These are phyloP conservation scores for Coemansia sp. DNA, from an alignment of 192 early-diverging fungal species.

Conservation along the genomic window DNA sequence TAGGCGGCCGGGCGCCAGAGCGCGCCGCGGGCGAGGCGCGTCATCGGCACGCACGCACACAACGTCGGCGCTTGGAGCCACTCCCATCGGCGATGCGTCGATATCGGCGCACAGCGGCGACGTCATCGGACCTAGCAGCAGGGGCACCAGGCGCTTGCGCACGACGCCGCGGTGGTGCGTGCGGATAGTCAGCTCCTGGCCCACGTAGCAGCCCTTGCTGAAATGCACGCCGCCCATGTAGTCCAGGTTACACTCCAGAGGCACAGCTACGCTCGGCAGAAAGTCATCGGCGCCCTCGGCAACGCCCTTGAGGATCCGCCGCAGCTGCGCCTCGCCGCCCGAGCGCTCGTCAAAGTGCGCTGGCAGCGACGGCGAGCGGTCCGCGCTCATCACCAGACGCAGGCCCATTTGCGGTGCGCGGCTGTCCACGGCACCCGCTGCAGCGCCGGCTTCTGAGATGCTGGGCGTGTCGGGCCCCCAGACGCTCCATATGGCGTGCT, in stretches of 20 bases:
- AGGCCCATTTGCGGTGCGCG: slow-evolving; percentile 65
- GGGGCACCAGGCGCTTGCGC: slow-evolving; percentile 89
- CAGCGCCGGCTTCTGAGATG: slow-evolving; percentile 11
- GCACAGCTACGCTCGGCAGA: slow-evolving; percentile 68
- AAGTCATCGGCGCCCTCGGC: slow-evolving; percentile 90
- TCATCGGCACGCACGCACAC: slow-evolving; percentile 38
- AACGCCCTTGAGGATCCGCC: slow-evolving; percentile 83
- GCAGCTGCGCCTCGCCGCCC: slow-evolving; percentile 67
- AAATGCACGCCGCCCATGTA: slow-evolving; percentile 95
- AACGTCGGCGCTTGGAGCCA: slow-evolving; percentile 29
- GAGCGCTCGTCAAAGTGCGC: slow-evolving; percentile 58
- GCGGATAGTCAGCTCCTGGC: slow-evolving; percentile 97
- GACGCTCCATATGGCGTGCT: slow-evolving; percentile 70
- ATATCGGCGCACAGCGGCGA: slow-evolving; percentile 19
- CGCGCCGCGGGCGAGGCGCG: slow-evolving; percentile 15
- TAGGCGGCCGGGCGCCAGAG: slow-evolving; percentile 66
- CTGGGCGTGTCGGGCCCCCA: slow-evolving; percentile 69
- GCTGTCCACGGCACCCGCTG: slow-evolving; percentile 55
- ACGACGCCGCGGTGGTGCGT: slow-evolving; percentile 95
- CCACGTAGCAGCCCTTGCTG: slow-evolving; percentile 97
- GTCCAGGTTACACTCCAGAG: slow-evolving; percentile 93
- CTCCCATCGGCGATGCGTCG: neutral
- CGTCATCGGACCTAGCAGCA: slow-evolving; percentile 40
- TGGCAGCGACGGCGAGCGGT: slow-evolving; percentile 45
- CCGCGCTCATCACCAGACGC: slow-evolving; percentile 51